These are phyloP conservation scores for Yamadazyma buinensis DNA, from an alignment of 1,139 yeast genomes.

Conservation along the genomic window DNA sequence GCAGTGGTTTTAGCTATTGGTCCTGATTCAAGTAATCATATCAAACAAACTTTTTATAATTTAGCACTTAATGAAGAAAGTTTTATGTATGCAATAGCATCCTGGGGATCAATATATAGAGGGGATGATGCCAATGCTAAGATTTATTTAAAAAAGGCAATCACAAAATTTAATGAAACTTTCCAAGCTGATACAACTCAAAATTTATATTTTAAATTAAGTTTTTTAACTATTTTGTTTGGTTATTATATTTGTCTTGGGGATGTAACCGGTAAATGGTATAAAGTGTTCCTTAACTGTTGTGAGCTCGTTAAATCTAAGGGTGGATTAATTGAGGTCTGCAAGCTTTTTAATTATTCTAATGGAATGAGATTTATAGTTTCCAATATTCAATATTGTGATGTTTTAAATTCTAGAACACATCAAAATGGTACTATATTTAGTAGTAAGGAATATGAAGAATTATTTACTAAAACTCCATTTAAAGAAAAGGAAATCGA, in stretches of 20 bases:
- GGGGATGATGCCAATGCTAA: constrained; percentile 18
- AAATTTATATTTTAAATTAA: constrained; percentile 9
- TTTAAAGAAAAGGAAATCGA: constrained; percentile 9
- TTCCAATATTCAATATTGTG: constrained; percentile 21
- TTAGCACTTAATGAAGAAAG: constrained; percentile 41
- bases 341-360: constrained; percentile 15
- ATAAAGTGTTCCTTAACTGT: constrained; percentile 17
- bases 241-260: constrained; percentile 33
- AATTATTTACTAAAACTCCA: constrained; percentile 9
- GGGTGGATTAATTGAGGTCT: constrained; percentile 46
- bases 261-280: constrained; percentile 36
- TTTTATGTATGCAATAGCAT: constrained; percentile 40
- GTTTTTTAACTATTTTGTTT: constrained; percentile 7
- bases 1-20: constrained; percentile 21
- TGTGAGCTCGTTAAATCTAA: constrained; percentile 46
- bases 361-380: constrained; percentile 20
- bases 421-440: constrained; percentile 16
- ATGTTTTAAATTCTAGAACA: constrained; percentile 17
- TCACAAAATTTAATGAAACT: constrained; percentile 7
- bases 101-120: constrained; percentile 36
- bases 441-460: constrained; percentile 13
- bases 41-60: constrained; percentile 36
- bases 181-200: constrained; percentile 2
- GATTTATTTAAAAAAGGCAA: constrained; percentile 12
- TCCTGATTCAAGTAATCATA: constrained; percentile 42